Percentiles rank a stretch among this genome's conserved stretches.
These are phyloP conservation scores for Rhododendron molle DNA, from an alignment of 148 eudicot species.

Conservation along the genomic window DNA sequence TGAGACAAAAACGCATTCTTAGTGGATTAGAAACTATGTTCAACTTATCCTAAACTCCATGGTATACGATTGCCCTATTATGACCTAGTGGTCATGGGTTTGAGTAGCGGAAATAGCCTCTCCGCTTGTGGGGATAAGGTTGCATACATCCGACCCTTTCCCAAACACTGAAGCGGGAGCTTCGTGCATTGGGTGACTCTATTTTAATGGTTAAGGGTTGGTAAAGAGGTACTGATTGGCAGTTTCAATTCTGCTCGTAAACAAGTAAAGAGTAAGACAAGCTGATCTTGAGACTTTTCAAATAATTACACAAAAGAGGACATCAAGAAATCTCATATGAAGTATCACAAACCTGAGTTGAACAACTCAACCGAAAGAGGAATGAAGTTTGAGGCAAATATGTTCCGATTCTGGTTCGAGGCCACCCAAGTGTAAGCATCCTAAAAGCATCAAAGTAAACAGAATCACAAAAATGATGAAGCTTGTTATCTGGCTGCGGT, in stretches of 20 bases:
- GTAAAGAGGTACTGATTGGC: neutral
- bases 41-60: neutral
- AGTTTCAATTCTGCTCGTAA: neutral
- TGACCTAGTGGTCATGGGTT: neutral
- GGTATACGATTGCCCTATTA: neutral
- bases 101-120: neutral
- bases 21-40: neutral
- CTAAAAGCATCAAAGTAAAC: slow-evolving; percentile 22
- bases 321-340: neutral
- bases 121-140: neutral
- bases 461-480: neutral
- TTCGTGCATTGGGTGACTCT: neutral
- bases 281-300: neutral
- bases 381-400: slow-evolving; percentile 78
- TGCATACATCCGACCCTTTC: neutral
- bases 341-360: slow-evolving; percentile 52
- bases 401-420: slow-evolving; percentile 64
- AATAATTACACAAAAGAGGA: neutral
- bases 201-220: neutral
- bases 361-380: slow-evolving; percentile 71
- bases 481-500: neutral
- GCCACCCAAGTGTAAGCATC: slow-evolving; percentile 36
- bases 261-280: neutral
- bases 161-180: neutral
- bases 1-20: neutral